Conservation (phyloP, 495 filamentous ascomycete genomes). For the Ascodesmis nigricans region DNA sequence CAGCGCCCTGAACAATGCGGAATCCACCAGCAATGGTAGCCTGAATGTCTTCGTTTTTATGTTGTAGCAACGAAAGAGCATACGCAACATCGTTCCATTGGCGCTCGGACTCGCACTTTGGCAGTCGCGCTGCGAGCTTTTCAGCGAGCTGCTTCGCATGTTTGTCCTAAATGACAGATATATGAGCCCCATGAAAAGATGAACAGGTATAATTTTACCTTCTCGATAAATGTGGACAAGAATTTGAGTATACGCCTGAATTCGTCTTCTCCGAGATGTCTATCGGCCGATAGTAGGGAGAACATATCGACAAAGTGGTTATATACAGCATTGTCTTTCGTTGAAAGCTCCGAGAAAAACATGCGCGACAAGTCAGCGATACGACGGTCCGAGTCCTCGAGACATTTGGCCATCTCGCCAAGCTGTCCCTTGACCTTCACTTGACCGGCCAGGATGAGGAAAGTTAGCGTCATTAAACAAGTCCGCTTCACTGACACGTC, state of each 20-base stretch:
- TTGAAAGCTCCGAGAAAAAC: slow-evolving; percentile 95
- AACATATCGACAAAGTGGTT: slow-evolving; percentile 99
- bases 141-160: slow-evolving; percentile 89
- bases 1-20: slow-evolving; percentile 50
- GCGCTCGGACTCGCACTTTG: slow-evolving; percentile 70
- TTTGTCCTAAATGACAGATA: slow-evolving; percentile 69
- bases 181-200: too few relatives aligned
- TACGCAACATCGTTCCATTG: slow-evolving; percentile 97
- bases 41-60: slow-evolving; percentile 93
- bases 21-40: slow-evolving; percentile 69
- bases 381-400: slow-evolving; percentile 82
- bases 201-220: slow-evolving; percentile 32
- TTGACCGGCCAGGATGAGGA: slow-evolving; percentile 89
- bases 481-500: slow-evolving; percentile 86
- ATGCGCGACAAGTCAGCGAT: slow-evolving; percentile 85
- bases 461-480: slow-evolving; percentile 95
- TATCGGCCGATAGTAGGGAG: slow-evolving; percentile 64
- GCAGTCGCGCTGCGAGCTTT: slow-evolving; percentile 73
- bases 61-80: slow-evolving; percentile 65
- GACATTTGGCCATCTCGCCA: slow-evolving; percentile 96
- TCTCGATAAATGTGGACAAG: slow-evolving; percentile 85
- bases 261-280: slow-evolving; percentile 57
- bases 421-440: slow-evolving; percentile 99
- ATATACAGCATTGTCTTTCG: slow-evolving; percentile 97
- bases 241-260: slow-evolving; percentile 77